Percentiles rank a stretch among this genome's conserved stretches.
Conservation (phyloP, 306 rosid species). For the Corylus americana region DNA sequence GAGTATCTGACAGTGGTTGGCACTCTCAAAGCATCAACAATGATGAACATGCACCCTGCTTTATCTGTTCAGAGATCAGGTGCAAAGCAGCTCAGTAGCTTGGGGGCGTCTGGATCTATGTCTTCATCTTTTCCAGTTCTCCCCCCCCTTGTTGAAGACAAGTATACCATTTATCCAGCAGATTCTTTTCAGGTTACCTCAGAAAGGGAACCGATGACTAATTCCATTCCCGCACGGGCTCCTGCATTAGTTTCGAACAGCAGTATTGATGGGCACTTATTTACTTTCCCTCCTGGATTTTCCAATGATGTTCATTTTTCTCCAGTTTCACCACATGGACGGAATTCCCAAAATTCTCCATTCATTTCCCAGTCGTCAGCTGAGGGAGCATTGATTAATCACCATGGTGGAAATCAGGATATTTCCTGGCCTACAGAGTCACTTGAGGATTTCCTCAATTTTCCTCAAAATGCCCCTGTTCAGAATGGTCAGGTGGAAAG, state of each 20-base stretch:
- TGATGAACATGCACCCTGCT: conserved; percentile 22
- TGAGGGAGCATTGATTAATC: conserved; percentile 40
- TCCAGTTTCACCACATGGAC: conserved; percentile 42
- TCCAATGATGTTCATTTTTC: conserved; percentile 31
- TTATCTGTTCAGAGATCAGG: conserved; percentile 32
- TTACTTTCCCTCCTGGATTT: conserved; percentile 45
- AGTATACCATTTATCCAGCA: conserved; percentile 44
- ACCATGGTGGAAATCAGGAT: conserved; percentile 42
- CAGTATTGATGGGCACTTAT: conserved; percentile 41
- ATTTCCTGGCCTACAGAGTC: conserved; percentile 69
- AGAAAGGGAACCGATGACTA: conserved; percentile 36
- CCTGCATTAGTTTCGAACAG: conserved; percentile 41
- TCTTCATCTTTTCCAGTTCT: conserved; percentile 57
- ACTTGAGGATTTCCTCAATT: conserved; percentile 53
- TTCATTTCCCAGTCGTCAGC: conserved; percentile 44
- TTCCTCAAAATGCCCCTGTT: conserved; percentile 49
- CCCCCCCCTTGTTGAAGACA: conserved; percentile 38
- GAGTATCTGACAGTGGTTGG: conserved; percentile 15
- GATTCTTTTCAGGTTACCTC: conserved; percentile 56
- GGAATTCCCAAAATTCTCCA: conserved; percentile 43
- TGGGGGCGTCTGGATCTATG: conserved; percentile 38
- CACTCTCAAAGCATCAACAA: neutral
- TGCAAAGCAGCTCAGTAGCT: conserved; percentile 26
- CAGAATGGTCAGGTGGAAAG: conserved; percentile 58
- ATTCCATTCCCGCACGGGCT: conserved; percentile 41